A percentile compares a stretch with the other conserved stretches of the same genome.
phyloP scores from a whole-genome alignment of 345 rosid species.

The Eucalyptus tenuipes region DNA sequence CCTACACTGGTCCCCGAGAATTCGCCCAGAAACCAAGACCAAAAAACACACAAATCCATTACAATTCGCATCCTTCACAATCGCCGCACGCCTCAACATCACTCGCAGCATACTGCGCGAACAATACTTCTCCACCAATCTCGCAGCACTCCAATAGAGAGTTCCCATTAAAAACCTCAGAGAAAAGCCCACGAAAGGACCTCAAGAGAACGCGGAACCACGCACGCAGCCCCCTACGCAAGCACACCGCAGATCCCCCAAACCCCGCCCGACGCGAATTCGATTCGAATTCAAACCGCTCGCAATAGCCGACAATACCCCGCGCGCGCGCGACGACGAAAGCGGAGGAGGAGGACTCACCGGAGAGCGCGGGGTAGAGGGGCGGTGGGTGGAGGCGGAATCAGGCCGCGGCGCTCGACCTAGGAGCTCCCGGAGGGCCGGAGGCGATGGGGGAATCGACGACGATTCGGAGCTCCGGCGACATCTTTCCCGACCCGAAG shows the following conservation, averaged over 20 bases:
- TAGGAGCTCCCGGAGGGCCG: not conserved
- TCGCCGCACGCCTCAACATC: not conserved
- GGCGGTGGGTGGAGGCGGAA: not conserved
- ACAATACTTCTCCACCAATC: not conserved
- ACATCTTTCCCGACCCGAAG: not conserved
- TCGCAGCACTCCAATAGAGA: not conserved
- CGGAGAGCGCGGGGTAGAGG: not conserved
- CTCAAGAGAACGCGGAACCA: not conserved
- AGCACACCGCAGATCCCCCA: not conserved
- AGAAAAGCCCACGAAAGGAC: not conserved
- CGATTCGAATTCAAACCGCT: not conserved
- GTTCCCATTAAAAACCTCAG: not conserved
- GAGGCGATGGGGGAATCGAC: not conserved
- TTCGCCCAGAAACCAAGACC: not conserved
- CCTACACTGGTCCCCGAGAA: not conserved
- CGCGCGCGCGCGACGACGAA: not conserved
- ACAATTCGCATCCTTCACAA: not conserved
- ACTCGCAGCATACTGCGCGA: not conserved
- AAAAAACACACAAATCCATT: not conserved
- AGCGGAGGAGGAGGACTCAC: not conserved
- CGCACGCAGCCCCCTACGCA: not conserved
- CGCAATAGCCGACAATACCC: not conserved
- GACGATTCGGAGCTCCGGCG: not conserved
- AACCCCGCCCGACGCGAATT: not conserved
- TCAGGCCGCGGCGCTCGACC: not conserved